Conservation (phyloP, 2,329 filamentous ascomycete species). For the Arthrinium phaeospermum region DNA sequence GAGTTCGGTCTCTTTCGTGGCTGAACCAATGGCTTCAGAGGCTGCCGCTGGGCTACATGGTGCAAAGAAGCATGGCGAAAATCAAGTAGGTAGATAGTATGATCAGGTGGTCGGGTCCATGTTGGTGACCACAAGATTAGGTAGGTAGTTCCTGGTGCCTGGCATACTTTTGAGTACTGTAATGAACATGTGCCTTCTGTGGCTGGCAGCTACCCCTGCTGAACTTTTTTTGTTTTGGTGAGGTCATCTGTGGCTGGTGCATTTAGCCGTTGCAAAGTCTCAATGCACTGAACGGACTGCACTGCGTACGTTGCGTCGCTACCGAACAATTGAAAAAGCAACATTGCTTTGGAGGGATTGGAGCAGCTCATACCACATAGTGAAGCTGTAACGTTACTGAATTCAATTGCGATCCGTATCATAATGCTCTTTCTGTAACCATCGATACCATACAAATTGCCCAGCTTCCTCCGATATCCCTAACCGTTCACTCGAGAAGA, state of each 20-base stretch:
- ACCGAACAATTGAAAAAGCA: neutral
- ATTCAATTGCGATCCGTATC: neutral
- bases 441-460: constrained; percentile 7
- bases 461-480: neutral
- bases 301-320: constrained; percentile 14
- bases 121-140: neutral
- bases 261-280: constrained; percentile 19
- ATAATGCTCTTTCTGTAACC: neutral
- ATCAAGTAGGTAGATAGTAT: neutral
- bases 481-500: neutral
- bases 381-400: constrained; percentile 9
- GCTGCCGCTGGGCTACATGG: neutral
- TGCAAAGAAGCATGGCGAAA: neutral
- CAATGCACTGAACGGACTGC: constrained; percentile 4
- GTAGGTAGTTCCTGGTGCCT: neutral
- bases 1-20: neutral
- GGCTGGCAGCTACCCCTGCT: neutral
- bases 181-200: neutral
- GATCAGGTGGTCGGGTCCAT: neutral
- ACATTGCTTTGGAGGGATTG: neutral
- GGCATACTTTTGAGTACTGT: neutral
- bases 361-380: neutral
- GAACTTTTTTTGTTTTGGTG: neutral
- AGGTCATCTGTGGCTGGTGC: constrained; percentile 21
- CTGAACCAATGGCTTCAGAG: neutral